Evolutionary conservation across 768 basidiomycete genomes (phyloP), one percentile per base, ranked within the genome.

Genomic region (Cystoderma amianthinum): DNA sequence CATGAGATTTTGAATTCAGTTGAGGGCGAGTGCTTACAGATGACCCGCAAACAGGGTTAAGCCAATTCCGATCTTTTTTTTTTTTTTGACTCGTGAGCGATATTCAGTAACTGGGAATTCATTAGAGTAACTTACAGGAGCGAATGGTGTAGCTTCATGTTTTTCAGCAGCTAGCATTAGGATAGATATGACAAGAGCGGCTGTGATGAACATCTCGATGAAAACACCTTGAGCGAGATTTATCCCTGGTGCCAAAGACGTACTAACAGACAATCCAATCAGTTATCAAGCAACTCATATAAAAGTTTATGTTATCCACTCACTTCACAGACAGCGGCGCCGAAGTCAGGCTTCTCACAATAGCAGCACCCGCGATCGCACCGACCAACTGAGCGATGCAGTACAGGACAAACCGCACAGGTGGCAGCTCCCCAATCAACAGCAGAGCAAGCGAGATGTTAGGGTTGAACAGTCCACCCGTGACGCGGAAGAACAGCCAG

Each of bases 141-240:
- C 81, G 49, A 83, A 80, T 0, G 82, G 76, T 1, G 81, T 84
- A 2, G 67, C 65, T 18, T 64, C 60, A 48, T 82, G 82, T 58
- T 84, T 84, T 58, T 84, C 83, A 12, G 76, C 77, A 3, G 83
- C 82, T 19, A 85, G 57, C 79, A 85, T 83, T 46, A 84, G 71
- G 13, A 83, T 77, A 5, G 82, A 64, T 11, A 82, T 57, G 34
- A 77, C 72, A 30, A 83, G 64, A 12, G 67, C 64, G 10, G 74
- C 64, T 12, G 81, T 83, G 48, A 76, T 71, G 57, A 84, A 83
- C 72, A 82, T 78, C 54, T 85, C 82, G 45, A 84, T 81, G 56
- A 83, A 84, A n/a, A 82, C 69, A 9, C 67, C 80, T 54, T 84
- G 78, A 1, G 76, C 67, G 2, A 56, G 45, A 57, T 71, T 82